Evolutionary conservation across 2,329 filamentous ascomycete species (phyloP).

Genomic region (Aureobasidium sp.): DNA sequence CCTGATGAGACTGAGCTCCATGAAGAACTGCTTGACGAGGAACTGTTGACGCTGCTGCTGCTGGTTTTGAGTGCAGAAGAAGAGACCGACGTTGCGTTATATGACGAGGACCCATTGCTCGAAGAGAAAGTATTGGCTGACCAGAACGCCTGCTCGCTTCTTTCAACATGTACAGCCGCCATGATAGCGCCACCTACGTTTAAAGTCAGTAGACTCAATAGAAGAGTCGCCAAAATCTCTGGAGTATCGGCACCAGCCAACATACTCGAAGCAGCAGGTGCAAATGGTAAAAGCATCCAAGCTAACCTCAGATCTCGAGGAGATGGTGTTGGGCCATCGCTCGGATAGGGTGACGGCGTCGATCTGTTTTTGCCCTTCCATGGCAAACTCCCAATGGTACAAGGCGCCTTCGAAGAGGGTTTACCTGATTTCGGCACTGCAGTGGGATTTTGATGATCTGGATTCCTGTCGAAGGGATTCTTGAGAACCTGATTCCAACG

Average conservation of each 20-base stretch:
- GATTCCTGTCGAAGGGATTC: neutral
- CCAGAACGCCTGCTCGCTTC: neutral
- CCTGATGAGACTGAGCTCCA: neutral
- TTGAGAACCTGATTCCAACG: neutral
- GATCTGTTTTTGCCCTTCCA: neutral
- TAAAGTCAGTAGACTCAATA: neutral
- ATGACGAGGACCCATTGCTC: neutral
- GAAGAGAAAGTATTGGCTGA: neutral
- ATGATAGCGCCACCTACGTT: conserved; percentile 2
- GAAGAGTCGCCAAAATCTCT: neutral
- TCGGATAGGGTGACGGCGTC: neutral
- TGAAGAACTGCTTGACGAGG: neutral
- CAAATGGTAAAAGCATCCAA: conserved; percentile 2
- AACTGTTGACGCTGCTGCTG: conserved; percentile 1
- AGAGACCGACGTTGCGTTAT: neutral
- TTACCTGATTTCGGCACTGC: neutral
- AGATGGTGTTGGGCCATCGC: neutral
- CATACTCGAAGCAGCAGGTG: conserved; percentile 1
- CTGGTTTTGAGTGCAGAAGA: neutral
- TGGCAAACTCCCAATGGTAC: neutral
- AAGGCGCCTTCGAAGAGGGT: neutral
- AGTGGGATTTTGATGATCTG: neutral
- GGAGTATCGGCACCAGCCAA: conserved; percentile 8
- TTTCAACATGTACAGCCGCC: neutral
- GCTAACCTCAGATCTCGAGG: conserved; percentile 5